Conservation (phyloP, 352 stramenopile genomes). For the Phytophthora hybrid region DNA sequence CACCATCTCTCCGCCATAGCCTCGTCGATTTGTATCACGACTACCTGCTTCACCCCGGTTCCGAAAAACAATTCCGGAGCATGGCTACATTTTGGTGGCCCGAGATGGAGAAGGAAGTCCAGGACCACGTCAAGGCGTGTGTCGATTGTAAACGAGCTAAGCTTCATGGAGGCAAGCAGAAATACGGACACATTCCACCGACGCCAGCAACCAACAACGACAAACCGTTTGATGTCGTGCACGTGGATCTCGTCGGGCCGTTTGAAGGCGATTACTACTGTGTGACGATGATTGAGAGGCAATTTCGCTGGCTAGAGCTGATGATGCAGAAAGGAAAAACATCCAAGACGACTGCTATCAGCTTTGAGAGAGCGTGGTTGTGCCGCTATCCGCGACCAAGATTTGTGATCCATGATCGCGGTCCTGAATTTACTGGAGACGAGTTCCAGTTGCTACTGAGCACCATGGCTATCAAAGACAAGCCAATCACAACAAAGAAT, state of each 20-base stretch:
- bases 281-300: slow-evolving; percentile 5
- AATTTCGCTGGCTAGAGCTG: background rate
- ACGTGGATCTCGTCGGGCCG: background rate
- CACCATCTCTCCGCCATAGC: background rate
- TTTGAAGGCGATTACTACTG: background rate
- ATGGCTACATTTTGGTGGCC: slow-evolving; percentile 23
- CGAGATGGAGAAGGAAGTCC: background rate
- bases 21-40: slow-evolving; percentile 12
- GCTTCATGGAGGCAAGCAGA: background rate
- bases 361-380: background rate
- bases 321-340: background rate
- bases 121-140: background rate
- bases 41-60: slow-evolving; percentile 15
- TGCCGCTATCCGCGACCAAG: background rate
- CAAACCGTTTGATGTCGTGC: background rate
- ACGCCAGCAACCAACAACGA: background rate
- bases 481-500: background rate
- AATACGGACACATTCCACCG: background rate
- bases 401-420: background rate
- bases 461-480: background rate
- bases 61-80: slow-evolving; percentile 1
- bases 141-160: background rate
- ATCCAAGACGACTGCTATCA: background rate
- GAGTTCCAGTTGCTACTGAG: background rate
- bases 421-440: background rate